These are phyloP conservation scores for Straminergon stramineum DNA, from an alignment of 225 moss, liverwort and hornwort species.

Conservation along the genomic window DNA sequence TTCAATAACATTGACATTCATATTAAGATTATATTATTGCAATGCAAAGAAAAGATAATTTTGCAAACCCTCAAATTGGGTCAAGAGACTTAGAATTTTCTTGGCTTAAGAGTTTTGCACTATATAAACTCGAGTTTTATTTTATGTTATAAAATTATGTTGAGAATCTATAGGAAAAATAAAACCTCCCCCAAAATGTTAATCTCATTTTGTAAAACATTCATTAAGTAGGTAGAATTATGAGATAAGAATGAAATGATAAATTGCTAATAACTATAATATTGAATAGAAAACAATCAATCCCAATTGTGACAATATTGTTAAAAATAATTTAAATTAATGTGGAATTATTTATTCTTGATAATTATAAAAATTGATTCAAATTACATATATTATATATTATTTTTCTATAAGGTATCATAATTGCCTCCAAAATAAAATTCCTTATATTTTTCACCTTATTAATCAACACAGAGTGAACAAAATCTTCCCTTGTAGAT, in stretches of 20 bases:
- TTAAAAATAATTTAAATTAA: not conserved
- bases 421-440: not conserved
- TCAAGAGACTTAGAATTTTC: not conserved
- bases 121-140: rapidly evolving
- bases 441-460: not conserved
- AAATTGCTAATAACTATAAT: not conserved
- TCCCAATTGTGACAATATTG: not conserved
- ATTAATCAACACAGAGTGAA: not conserved
- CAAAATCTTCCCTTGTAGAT: not conserved
- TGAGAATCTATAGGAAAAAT: not conserved
- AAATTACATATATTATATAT: rapidly evolving
- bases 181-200: not conserved
- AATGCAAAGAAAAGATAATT: not conserved
- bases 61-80: not conserved
- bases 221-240: not conserved
- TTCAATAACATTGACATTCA: not conserved
- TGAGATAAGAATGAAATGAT: not conserved
- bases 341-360: not conserved
- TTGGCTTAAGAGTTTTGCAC: not conserved
- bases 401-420: not conserved
- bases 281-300: not conserved
- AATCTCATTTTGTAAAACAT: not conserved
- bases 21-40: not conserved
- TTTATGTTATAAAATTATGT: not conserved
- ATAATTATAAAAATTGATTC: not conserved